A percentile compares a stretch with the other conserved stretches of the same genome.
Conservation (phyloP, 306 rosid genomes). For the Cucurbita pepo region DNA sequence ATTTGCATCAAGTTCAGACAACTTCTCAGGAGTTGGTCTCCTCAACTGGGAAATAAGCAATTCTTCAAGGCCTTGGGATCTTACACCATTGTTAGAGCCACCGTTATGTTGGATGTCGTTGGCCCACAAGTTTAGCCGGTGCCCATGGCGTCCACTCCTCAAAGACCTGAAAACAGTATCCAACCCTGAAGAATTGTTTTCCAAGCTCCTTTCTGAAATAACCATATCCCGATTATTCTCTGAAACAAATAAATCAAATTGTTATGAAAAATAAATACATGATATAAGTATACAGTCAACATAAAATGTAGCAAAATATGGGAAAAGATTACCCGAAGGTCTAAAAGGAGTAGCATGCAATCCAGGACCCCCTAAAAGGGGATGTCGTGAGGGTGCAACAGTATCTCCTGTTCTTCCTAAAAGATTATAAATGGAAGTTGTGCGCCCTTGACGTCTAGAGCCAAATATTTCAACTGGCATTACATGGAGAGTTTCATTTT, state of each 20-base stretch:
- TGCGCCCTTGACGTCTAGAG: slow-evolving; percentile 87
- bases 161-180: slow-evolving; percentile 75
- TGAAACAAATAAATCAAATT: slow-evolving; percentile 10
- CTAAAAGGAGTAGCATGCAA: slow-evolving; percentile 27
- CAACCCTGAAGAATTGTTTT: slow-evolving; percentile 54
- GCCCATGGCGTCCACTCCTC: slow-evolving; percentile 93
- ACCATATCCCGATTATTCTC: slow-evolving; percentile 22
- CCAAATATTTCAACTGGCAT: slow-evolving; percentile 98
- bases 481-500: slow-evolving; percentile 77
- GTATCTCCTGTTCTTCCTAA: slow-evolving; percentile 79
- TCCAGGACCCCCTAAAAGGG: slow-evolving; percentile 79
- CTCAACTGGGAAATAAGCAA: slow-evolving; percentile 78
- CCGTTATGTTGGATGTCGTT: slow-evolving; percentile 65
- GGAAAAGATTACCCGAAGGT: slow-evolving; percentile 41
- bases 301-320: neutral
- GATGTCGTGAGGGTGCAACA: slow-evolving; percentile 70
- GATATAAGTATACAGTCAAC: neutral
- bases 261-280: neutral
- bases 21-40: slow-evolving; percentile 46
- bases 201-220: slow-evolving; percentile 39
- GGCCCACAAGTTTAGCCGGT: slow-evolving; percentile 70
- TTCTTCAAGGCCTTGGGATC: slow-evolving; percentile 86
- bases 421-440: slow-evolving; percentile 90
- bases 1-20: slow-evolving; percentile 31
- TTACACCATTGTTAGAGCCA: slow-evolving; percentile 43